A percentile compares a stretch with the other conserved stretches of the same genome.
phyloP scores from a whole-genome alignment of 2,329 filamentous ascomycete genomes.

The Colletotrichum limetticola region DNA sequence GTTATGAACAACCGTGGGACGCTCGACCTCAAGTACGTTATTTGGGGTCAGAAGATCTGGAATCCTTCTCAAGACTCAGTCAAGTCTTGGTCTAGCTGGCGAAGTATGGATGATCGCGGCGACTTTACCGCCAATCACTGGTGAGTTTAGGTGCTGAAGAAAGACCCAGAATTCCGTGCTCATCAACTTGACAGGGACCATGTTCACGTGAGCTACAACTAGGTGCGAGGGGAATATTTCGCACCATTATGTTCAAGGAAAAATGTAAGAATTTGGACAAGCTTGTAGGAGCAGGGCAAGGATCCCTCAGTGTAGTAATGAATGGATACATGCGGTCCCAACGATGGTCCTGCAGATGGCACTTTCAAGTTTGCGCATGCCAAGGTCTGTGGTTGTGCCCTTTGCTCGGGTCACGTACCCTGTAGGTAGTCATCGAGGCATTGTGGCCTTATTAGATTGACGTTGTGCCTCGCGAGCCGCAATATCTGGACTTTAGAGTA shows the following conservation, averaged over 20 bases:
- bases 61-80: slow-evolving; percentile 47
- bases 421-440: too few species aligned
- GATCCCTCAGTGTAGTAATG: too few species aligned
- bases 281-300: too few species aligned
- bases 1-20: slow-evolving; percentile 54
- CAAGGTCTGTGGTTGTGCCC: too few species aligned
- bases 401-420: too few species aligned
- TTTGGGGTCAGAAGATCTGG: slow-evolving; percentile 63
- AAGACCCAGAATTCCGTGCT: neutral
- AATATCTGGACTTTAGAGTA: too few species aligned
- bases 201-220: slow-evolving; percentile 44
- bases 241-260: neutral
- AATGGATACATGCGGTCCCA: too few species aligned
- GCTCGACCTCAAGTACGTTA: slow-evolving; percentile 59
- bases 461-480: too few species aligned
- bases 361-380: too few species aligned
- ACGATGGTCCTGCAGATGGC: too few species aligned
- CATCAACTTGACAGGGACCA: slow-evolving; percentile 6
- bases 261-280: neutral
- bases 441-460: too few species aligned
- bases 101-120: slow-evolving; percentile 53
- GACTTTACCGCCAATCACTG: slow-evolving; percentile 56
- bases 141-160: slow-evolving; percentile 37
- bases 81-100: slow-evolving; percentile 53
- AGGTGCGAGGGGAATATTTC: neutral